Percentiles rank a stretch among this genome's conserved stretches.
These are phyloP conservation scores for Phytophthora sp. DNA, from an alignment of 352 stramenopile genomes.

Conservation along the genomic window DNA sequence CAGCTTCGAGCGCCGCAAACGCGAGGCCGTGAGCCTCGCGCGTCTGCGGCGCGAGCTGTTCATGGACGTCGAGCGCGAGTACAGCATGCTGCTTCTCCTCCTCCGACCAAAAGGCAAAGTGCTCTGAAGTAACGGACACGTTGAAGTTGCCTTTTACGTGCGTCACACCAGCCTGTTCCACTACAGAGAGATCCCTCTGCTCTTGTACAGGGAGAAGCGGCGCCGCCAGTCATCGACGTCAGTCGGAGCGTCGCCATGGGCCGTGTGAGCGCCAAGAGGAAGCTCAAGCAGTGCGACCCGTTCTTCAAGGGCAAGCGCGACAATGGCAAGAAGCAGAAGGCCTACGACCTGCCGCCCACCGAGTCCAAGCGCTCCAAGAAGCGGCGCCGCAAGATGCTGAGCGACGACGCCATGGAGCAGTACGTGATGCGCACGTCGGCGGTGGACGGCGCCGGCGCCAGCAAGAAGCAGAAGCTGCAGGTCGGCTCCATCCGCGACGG, in stretches of 20 bases:
- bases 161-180: not conserved
- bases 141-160: slow-evolving; percentile 24
- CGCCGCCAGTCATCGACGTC: slow-evolving; percentile 23
- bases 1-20: slow-evolving; percentile 57
- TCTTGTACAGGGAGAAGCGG: slow-evolving; percentile 27
- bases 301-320: slow-evolving; percentile 87
- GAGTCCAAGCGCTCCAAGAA: slow-evolving; percentile 85
- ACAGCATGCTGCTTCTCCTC: slow-evolving; percentile 32
- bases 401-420: slow-evolving; percentile 67
- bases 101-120: not conserved
- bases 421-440: slow-evolving; percentile 64
- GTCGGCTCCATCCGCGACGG: slow-evolving; percentile 63
- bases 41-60: slow-evolving; percentile 51
- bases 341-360: slow-evolving; percentile 70
- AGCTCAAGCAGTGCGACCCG: slow-evolving; percentile 87
- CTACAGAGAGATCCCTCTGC: slow-evolving; percentile 3
- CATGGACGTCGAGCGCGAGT: slow-evolving; percentile 55
- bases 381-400: slow-evolving; percentile 66
- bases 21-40: slow-evolving; percentile 52
- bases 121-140: slow-evolving; percentile 7
- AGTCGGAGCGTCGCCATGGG: slow-evolving; percentile 46
- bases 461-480: slow-evolving; percentile 59
- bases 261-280: slow-evolving; percentile 75
- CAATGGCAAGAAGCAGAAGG: slow-evolving; percentile 73
- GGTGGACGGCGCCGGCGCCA: slow-evolving; percentile 39